Conservation (phyloP, 768 basidiomycete genomes). For the Auricularia sp. region DNA sequence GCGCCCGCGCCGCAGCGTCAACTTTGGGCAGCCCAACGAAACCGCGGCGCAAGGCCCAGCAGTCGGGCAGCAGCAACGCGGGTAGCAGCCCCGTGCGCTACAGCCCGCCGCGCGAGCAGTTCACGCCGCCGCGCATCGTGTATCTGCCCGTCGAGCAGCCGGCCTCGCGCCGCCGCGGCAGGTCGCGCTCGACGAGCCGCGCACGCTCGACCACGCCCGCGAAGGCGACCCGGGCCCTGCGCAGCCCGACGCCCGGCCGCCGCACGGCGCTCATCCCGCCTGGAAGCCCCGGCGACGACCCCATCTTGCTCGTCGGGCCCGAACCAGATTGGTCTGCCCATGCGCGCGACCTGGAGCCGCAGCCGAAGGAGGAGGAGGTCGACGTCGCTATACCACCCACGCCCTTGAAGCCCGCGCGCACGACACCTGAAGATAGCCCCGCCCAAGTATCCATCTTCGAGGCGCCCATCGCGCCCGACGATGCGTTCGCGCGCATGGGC, state of each 20-base stretch:
- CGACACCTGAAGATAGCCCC: conserved; percentile 21
- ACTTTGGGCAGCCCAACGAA: neutral
- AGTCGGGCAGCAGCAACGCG: neutral
- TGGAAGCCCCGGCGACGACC: conserved; percentile 68
- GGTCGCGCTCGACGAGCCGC: neutral
- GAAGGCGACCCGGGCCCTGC: too few species aligned
- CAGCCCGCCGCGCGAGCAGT: conserved; percentile 57
- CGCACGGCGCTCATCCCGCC: conserved; percentile 52
- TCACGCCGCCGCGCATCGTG: conserved; percentile 61
- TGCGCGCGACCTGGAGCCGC: conserved; percentile 14
- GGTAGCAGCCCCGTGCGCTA: conserved; percentile 26
- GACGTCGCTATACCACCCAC: conserved; percentile 19
- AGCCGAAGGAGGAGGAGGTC: conserved; percentile 10
- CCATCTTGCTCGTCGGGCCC: conserved; percentile 48
- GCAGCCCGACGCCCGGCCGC: conserved; percentile 45
- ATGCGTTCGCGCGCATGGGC: conserved; percentile 10
- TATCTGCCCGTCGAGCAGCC: neutral
- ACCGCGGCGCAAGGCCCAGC: neutral
- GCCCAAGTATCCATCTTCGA: conserved; percentile 2
- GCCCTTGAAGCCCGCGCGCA: conserved; percentile 29
- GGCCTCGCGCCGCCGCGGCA: neutral
- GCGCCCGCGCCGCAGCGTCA: neutral
- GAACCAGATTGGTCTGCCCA: conserved; percentile 2
- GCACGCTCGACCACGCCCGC: neutral
- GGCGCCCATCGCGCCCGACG: conserved; percentile 1